These are phyloP conservation scores for Eimeria sp. DNA, from an alignment of 169 alveolate genomes.

Conservation along the genomic window DNA sequence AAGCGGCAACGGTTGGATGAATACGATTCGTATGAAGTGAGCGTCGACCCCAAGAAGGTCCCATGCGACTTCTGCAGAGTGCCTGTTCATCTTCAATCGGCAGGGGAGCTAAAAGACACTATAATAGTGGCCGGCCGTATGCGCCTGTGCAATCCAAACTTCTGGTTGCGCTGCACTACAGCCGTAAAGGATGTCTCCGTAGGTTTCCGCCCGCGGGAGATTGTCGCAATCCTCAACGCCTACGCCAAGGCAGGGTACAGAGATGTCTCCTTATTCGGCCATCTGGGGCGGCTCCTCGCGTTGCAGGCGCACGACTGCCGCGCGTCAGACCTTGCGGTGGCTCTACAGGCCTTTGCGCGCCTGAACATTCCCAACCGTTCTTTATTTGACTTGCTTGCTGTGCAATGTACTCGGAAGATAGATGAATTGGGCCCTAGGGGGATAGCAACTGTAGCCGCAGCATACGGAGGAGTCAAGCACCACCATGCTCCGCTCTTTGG, in stretches of 20 bases:
- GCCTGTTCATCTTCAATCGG: conserved; percentile 80
- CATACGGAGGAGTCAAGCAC: conserved; percentile 67
- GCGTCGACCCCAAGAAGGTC: conserved; percentile 51
- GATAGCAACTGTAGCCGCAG: conserved; percentile 63
- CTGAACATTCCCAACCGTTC: conserved; percentile 48
- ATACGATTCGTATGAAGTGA: conserved; percentile 77
- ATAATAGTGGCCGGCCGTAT: conserved; percentile 69
- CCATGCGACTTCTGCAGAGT: conserved; percentile 71
- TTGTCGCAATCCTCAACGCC: conserved; percentile 71
- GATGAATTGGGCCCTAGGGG: conserved; percentile 78
- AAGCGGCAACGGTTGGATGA: conserved; percentile 70
- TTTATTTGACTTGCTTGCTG: conserved; percentile 75
- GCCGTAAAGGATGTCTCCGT: conserved; percentile 72
- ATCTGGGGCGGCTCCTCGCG: conserved; percentile 68
- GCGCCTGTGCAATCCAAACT: conserved; percentile 63
- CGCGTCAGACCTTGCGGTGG: conserved; percentile 82
- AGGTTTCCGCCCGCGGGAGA: conserved; percentile 77
- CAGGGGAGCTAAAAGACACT: conserved; percentile 73
- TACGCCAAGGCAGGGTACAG: conserved; percentile 70
- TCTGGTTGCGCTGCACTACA: conserved; percentile 83
- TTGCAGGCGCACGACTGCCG: conserved; percentile 76
- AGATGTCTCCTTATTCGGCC: conserved; percentile 54
- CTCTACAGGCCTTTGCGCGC: conserved; percentile 78
- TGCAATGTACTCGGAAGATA: conserved; percentile 19
- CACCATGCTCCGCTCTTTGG: conserved; percentile 28